Evolutionary conservation across 306 rosid species (phyloP).

Genomic region (Prunus mongolica): DNA sequence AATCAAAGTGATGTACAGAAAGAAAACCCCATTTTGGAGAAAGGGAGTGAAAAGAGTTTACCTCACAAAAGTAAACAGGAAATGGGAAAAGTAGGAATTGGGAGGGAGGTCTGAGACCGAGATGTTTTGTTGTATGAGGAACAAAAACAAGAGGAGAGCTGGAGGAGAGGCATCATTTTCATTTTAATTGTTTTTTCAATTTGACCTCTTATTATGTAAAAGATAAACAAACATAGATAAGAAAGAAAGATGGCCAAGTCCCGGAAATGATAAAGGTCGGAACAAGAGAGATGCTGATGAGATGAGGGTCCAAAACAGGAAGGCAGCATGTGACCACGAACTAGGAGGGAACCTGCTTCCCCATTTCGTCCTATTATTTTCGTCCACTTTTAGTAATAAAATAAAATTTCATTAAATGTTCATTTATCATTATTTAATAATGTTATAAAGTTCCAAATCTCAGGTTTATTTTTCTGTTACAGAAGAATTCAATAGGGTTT

Average conservation of each 20-base stretch:
- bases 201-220: too few species aligned
- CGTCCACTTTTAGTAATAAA: neutral
- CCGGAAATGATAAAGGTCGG: neutral
- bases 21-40: slow-evolving; percentile 4
- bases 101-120: neutral
- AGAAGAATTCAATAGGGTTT: neutral
- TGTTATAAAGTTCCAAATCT: neutral
- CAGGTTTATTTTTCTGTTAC: neutral
- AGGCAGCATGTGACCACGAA: slow-evolving; percentile 53
- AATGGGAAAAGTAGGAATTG: neutral
- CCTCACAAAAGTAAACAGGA: neutral
- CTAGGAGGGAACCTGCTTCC: slow-evolving; percentile 37
- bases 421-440: neutral
- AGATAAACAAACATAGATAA: too few species aligned
- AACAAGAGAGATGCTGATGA: slow-evolving; percentile 15
- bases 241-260: too few species aligned
- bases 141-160: too few species aligned
- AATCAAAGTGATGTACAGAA: slow-evolving; percentile 16
- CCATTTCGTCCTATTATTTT: slow-evolving; percentile 21
- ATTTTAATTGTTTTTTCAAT: too few species aligned
- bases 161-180: too few species aligned
- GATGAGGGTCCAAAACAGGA: slow-evolving; percentile 32
- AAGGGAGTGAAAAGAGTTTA: neutral
- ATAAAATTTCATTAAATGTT: neutral
- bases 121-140: neutral